A percentile compares a stretch with the other conserved stretches of the same genome.
Conservation (phyloP, 768 basidiomycete genomes). For the Multifurca ochricompacta region DNA sequence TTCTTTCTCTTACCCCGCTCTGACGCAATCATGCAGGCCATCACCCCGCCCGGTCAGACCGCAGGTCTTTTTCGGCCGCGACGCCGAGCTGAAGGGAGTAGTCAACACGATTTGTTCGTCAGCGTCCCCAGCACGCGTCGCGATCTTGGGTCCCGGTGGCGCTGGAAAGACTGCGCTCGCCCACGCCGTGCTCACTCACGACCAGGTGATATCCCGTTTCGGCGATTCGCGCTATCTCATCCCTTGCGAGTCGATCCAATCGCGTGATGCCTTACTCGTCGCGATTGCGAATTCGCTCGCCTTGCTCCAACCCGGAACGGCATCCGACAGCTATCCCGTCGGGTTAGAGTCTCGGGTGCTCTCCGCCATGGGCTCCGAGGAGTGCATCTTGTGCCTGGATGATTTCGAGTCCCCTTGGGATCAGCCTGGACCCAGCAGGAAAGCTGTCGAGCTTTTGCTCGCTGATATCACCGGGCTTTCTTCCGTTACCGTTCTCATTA, state of each 20-base stretch:
- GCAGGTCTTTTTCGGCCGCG: constrained; percentile 17
- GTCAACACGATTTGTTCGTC: constrained; percentile 2
- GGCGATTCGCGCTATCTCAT: constrained; percentile 27
- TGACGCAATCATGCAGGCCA: constrained; percentile 5
- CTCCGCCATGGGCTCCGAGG: constrained; percentile 18
- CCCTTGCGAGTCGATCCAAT: constrained; percentile 26
- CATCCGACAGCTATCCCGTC: neutral
- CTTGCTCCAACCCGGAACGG: constrained; percentile 3
- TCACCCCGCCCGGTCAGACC: constrained; percentile 1
- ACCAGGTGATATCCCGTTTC: constrained; percentile 24
- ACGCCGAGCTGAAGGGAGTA: constrained; percentile 6
- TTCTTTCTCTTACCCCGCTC: neutral
- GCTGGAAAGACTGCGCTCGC: constrained; percentile 36
- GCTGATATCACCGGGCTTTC: constrained; percentile 5
- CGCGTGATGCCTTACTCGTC: constrained; percentile 22
- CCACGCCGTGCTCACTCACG: constrained; percentile 27
- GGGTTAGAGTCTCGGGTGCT: constrained; percentile 5
- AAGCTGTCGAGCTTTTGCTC: constrained; percentile 13
- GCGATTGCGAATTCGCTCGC: constrained; percentile 23
- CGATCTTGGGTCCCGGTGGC: constrained; percentile 28
- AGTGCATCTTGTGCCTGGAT: constrained; percentile 31
- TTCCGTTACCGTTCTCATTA: constrained; percentile 13
- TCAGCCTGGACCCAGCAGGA: constrained; percentile 6
- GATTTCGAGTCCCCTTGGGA: constrained; percentile 38
- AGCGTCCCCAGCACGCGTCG: constrained; percentile 6